Evolutionary conservation across 371 early-diverging fungal genomes (phyloP).

Genomic region (Mucor saturninus): DNA sequence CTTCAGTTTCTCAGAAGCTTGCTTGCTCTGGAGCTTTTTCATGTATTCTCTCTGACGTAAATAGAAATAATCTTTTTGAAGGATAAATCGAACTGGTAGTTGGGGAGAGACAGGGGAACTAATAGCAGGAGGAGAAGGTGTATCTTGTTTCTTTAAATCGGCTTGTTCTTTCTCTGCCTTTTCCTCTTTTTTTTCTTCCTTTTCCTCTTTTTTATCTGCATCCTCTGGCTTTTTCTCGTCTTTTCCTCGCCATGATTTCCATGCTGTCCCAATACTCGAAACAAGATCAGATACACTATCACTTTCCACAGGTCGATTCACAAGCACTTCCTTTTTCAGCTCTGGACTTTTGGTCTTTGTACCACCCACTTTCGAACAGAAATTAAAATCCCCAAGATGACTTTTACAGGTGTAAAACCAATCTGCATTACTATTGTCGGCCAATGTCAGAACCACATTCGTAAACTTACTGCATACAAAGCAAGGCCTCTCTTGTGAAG

Average conservation of each 20-base stretch:
- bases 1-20: slow-evolving; percentile 49
- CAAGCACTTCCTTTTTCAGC: slow-evolving; percentile 19
- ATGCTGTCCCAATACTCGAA: slow-evolving; percentile 47
- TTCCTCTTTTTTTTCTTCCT: slow-evolving; percentile 22
- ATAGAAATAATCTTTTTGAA: slow-evolving; percentile 62
- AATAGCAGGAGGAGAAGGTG: slow-evolving; percentile 14
- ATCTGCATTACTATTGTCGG: slow-evolving; percentile 57
- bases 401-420: slow-evolving; percentile 61
- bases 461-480: slow-evolving; percentile 65
- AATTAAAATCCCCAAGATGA: slow-evolving; percentile 51
- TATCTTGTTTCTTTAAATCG: background rate
- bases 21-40: slow-evolving; percentile 49
- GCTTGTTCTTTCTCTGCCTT: background rate
- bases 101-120: background rate
- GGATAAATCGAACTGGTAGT: slow-evolving; percentile 46
- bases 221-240: slow-evolving; percentile 21
- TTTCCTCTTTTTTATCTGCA: slow-evolving; percentile 26
- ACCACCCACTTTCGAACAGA: slow-evolving; percentile 45
- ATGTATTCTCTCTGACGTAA: slow-evolving; percentile 56
- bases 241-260: slow-evolving; percentile 43
- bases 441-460: slow-evolving; percentile 56
- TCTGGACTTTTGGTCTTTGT: slow-evolving; percentile 16
- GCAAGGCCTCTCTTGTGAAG: slow-evolving; percentile 61
- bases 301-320: slow-evolving; percentile 37
- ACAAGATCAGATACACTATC: slow-evolving; percentile 51